These are phyloP conservation scores for Eutrema salsugineum DNA, from an alignment of 441 rosid genomes.

Conservation along the genomic window DNA sequence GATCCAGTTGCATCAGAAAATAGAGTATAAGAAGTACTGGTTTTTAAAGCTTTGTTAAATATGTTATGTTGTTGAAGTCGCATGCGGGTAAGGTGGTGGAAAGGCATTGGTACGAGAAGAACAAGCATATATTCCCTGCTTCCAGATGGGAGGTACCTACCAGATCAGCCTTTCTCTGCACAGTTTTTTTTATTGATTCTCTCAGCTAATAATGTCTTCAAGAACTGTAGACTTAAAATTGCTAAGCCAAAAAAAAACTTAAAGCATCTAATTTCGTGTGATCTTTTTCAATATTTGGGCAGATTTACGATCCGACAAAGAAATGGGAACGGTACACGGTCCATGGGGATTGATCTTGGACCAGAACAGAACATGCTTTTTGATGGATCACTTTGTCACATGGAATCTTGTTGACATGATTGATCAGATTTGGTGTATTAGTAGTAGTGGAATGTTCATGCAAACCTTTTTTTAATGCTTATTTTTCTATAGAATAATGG, in stretches of 20 bases:
- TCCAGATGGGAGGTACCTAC: constrained; percentile 90
- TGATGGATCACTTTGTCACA: not conserved
- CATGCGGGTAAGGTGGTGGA: constrained; percentile 98
- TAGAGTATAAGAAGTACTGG: not conserved
- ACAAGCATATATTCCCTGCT: constrained; percentile 97
- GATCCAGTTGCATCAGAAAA: not conserved
- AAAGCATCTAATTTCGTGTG: not conserved
- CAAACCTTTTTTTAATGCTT: not conserved
- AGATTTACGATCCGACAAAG: constrained; percentile 89
- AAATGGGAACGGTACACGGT: constrained; percentile 98
- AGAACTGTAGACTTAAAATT: not conserved
- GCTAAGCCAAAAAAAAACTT: not conserved
- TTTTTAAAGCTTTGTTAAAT: not conserved
- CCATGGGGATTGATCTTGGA: constrained; percentile 68
- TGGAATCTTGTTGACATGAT: constrained; percentile 9
- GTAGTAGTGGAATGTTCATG: not conserved
- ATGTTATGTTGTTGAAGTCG: constrained; percentile 44
- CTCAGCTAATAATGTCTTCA: not conserved
- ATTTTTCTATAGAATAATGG: not conserved
- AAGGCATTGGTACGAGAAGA: constrained; percentile 99
- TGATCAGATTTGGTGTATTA: constrained; percentile 2
- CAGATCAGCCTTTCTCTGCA: not conserved
- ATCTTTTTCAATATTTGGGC: not conserved
- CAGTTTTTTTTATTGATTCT: no score
- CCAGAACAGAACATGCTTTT: not conserved